Base-by-base conservation (phyloP, 164 flowering plant species). In the Euptelea pleiosperma region DNA sequence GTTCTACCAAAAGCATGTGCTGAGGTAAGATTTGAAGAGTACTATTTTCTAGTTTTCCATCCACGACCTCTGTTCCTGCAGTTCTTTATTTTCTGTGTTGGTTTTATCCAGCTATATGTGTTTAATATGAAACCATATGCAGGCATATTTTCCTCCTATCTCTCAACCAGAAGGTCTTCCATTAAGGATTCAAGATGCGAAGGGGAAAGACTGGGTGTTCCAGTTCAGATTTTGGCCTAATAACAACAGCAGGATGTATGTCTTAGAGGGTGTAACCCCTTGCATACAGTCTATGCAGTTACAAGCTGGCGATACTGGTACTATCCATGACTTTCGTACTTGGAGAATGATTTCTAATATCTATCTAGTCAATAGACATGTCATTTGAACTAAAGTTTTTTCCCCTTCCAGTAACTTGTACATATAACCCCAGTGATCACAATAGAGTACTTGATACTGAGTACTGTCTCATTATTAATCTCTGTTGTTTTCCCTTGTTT, bases 1-100 rank as follows among this genome's bases (percentile, higher is more conserved):
- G 99, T 93, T 65, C 95, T 93, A 52, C 98, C 97, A 36, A 93
- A 93, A 86, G 97, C 99, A 30, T 90, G 99, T 80, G 99, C 99
- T 48, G 99, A 93, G 70, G 98, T 91, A 70, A 74, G 82, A n/a
- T 62, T 47, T 58, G 14, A 11, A 34, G 36, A 15, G 3, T 28
- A 6, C 16, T 26, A 12, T 3, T 22, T 21, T 49, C 18, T 16
- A n/a, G 55, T 33, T 60, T 64, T 26, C 52, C 22, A 2, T 24
- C 36, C 30, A 39, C 58, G 50, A 24, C n/a, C 46, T 25, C 18
- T 16, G 12, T n/a, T n/a, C 55, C 2, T 21, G 1, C 14, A 12
- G 26, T 6, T 29, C 37, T 62, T 15, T 15, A 14, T 60, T 44
- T 44, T 58, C 19, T 45, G 16, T 57, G 33, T 31, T 21, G 18